Evolutionary conservation across 768 basidiomycete genomes (phyloP), one percentile per base, ranked within the genome.

Genomic region (Calocera cornea): DNA sequence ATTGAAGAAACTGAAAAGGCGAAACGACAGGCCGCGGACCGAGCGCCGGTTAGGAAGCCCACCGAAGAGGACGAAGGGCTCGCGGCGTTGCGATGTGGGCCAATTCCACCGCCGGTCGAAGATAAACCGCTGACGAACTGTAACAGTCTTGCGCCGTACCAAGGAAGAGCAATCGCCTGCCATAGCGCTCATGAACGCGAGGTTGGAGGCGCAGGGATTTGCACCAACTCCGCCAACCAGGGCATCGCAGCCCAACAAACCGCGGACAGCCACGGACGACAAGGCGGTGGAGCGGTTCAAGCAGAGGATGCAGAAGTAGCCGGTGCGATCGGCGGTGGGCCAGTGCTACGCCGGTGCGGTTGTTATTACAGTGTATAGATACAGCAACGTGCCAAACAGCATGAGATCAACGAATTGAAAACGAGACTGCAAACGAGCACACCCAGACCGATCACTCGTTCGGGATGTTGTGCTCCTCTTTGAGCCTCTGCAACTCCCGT

Each of bases 1-100:
- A 99, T 99, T 66, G 94, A 97, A 74, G 92, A 94, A 64, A 99
- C 95, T 0, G 97, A 98, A 75, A 95, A 92, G 71, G 95, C 95
- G 0, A 98, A 97, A 76, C 83, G 93, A 0, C 80, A 84, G 12
- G 89, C 94, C 27, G 86, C 86, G 0, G 91, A 92, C 70, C 86
- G 84, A 68, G 83, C 84, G 27, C 82, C 86, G 64, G 84, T 86
- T 14, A 49, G 50, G 41, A 75, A 69, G 36, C 78, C 81, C 27
- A 71, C 70, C 22, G 85, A 83, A 73, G 91, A 92, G 66, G 91
- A 93, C 72, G 89, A 86, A 65, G 90, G 93, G 74, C 84, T 95
- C 41, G 87, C 87, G 11, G 89, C 91, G 11, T 83, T 91, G 7
- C 87, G 95, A 71, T 98, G 95, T 95, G 73, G 73, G 92, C 76